phyloP scores from a whole-genome alignment of 148 eudicot genomes.

The Mesembryanthemum crystallinum region DNA sequence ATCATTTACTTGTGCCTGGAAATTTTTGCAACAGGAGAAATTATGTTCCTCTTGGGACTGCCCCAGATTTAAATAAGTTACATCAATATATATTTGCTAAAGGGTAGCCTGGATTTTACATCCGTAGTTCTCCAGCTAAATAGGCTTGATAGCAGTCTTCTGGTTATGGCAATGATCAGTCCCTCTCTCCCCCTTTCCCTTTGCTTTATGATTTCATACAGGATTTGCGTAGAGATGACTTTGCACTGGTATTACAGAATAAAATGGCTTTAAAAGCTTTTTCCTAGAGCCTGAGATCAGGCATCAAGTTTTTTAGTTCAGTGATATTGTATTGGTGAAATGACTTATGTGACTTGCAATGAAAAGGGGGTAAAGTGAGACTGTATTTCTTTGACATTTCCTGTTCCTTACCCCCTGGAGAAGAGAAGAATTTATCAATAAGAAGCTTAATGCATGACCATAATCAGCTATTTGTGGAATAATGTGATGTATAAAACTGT shows the following conservation, averaged over 20 bases:
- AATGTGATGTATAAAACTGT: background rate
- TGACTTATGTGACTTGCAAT: background rate
- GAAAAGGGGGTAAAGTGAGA: background rate
- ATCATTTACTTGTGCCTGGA: background rate
- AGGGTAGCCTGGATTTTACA: background rate
- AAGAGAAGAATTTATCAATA: background rate
- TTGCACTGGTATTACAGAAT: background rate
- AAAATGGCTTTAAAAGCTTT: background rate
- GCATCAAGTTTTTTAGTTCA: background rate
- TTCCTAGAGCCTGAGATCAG: background rate
- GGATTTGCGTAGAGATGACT: background rate
- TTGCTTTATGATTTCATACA: background rate
- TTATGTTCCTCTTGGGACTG: background rate
- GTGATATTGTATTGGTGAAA: background rate
- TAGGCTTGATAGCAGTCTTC: too few species aligned
- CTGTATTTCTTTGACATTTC: background rate
- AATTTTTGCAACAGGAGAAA: background rate
- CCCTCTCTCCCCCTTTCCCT: too few species aligned
- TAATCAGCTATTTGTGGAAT: background rate
- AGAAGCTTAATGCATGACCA: background rate
- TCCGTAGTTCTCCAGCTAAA: too few species aligned
- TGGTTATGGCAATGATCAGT: background rate
- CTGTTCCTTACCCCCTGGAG: background rate
- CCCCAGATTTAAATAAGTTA: too few species aligned
- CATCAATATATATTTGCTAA: background rate